Evolutionary conservation across 208 protist genomes (phyloP).

Genomic region (Acanthamoeba sp.): DNA sequence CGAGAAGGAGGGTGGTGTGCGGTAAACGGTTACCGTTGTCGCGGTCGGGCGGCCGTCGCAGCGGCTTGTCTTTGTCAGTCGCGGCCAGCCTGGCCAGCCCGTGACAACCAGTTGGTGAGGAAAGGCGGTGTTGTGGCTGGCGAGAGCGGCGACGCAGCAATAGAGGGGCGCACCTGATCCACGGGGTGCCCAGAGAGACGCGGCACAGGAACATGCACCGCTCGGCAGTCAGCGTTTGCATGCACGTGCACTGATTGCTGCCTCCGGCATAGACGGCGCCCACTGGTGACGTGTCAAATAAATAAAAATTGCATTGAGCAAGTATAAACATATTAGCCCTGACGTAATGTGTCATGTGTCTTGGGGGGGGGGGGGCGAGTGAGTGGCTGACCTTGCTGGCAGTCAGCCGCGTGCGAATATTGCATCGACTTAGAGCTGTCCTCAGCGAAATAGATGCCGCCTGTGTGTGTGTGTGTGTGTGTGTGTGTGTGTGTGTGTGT

Average conservation of each 20-base stretch:
- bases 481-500: no score
- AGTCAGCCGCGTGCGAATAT: background rate
- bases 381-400: background rate
- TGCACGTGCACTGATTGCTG: constrained; percentile 8
- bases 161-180: no score
- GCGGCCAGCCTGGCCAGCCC: constrained; percentile 25
- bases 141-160: no score
- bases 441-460: constrained; percentile 47
- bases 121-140: no score
- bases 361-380: background rate
- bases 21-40: background rate
- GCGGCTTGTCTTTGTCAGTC: constrained; percentile 14
- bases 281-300: background rate
- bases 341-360: no score
- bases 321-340: no score
- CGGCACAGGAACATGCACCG: constrained; percentile 13
- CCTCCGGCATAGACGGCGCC: background rate
- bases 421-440: constrained; percentile 17
- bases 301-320: no score
- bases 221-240: background rate
- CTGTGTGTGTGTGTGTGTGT: no score
- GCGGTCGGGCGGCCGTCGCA: background rate
- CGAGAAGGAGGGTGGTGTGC: no score
- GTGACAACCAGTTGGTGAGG: no score
- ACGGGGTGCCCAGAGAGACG: background rate